These are phyloP conservation scores for Apiotrichum sp. DNA, from an alignment of 1,284 basidiomycete species.

Conservation along the genomic window DNA sequence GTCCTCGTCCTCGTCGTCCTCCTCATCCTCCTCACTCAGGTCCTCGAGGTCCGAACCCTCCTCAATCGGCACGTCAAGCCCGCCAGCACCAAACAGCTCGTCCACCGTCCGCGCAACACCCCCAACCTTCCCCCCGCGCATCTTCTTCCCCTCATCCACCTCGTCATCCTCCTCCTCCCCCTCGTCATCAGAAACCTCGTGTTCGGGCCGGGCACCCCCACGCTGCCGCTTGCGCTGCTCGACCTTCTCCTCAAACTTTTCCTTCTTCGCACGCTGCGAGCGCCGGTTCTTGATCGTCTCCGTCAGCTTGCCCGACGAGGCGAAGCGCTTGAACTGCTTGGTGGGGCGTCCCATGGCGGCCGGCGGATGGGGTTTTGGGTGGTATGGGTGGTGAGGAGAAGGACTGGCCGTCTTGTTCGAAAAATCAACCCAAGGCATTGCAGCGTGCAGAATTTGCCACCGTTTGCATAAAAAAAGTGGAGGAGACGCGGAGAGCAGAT, in stretches of 20 bases:
- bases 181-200: conserved; percentile 49
- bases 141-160: neutral
- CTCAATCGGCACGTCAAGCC: conserved; percentile 38
- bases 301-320: conserved; percentile 76
- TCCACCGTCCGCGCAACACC: conserved; percentile 59
- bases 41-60: conserved; percentile 51
- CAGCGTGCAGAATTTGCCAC: neutral
- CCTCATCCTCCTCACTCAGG: conserved; percentile 54
- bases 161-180: conserved; percentile 35
- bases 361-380: neutral
- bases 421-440: neutral
- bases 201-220: conserved; percentile 30
- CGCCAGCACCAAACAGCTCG: conserved; percentile 61
- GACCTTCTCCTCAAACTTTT: conserved; percentile 59
- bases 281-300: conserved; percentile 72
- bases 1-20: conserved; percentile 27
- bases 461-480: neutral
- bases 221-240: conserved; percentile 38
- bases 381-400: neutral
- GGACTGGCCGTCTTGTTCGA: neutral
- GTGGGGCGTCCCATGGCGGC: conserved; percentile 55
- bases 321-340: conserved; percentile 80
- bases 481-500: neutral
- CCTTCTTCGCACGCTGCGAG: conserved; percentile 66
- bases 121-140: conserved; percentile 33